Percentiles rank a stretch among this genome's conserved stretches.
Evolutionary conservation across 2,329 filamentous ascomycete genomes (phyloP).

Genomic region (Raffaelea arxii): DNA sequence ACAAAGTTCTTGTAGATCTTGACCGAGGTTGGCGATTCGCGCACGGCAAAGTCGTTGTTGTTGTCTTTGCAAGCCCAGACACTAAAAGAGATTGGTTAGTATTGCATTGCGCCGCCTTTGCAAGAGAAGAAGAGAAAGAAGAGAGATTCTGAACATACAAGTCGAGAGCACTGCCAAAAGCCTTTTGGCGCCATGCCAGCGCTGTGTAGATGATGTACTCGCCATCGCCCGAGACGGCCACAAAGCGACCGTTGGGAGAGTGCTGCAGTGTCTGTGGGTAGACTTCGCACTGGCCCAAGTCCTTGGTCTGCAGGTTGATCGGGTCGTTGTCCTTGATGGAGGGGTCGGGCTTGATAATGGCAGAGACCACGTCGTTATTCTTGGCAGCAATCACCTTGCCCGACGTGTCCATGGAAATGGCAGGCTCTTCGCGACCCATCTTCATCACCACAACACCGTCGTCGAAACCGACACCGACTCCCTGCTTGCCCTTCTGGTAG

Average conservation of each 20-base stretch:
- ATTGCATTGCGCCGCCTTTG: too few species aligned
- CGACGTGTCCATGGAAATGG: constrained; percentile 92
- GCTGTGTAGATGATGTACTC: constrained; percentile 99
- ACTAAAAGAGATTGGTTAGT: too few species aligned
- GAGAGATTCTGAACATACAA: constrained; percentile 35
- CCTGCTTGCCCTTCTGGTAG: constrained; percentile 90
- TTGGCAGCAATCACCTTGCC: constrained; percentile 95
- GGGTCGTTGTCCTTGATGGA: constrained; percentile 80
- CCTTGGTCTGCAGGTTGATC: constrained; percentile 81
- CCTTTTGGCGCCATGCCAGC: constrained; percentile 93
- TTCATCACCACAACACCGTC: constrained; percentile 97
- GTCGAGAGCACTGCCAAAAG: constrained; percentile 88
- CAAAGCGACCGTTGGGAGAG: constrained; percentile 83
- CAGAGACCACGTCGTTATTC: constrained; percentile 89
- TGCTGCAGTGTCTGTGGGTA: constrained; percentile 92
- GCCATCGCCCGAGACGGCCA: constrained; percentile 85
- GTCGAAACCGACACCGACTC: constrained; percentile 91
- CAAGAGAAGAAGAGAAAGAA: not conserved
- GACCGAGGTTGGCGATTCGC: constrained; percentile 86
- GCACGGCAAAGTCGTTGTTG: constrained; percentile 96
- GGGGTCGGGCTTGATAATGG: constrained; percentile 88
- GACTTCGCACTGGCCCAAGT: constrained; percentile 90
- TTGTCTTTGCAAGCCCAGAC: constrained; percentile 96
- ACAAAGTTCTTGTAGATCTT: constrained; percentile 98
- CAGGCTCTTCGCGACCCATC: constrained; percentile 93